These are phyloP conservation scores for Aureobasidium sp. DNA, from an alignment of 2,329 filamentous ascomycete species.

Conservation along the genomic window DNA sequence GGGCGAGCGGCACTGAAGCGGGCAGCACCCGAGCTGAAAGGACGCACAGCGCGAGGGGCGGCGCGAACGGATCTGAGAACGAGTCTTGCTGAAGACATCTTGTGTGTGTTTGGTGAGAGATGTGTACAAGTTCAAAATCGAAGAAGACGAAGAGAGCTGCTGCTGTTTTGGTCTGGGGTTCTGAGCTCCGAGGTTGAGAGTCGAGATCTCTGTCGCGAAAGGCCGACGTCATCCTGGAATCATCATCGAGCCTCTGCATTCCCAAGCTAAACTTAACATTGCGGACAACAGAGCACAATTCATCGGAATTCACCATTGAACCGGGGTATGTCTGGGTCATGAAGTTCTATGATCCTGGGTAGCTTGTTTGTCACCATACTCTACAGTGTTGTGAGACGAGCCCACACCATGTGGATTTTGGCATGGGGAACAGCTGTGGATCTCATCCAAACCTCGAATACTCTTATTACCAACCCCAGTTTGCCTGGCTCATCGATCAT, in stretches of 20 bases:
- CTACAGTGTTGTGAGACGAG: neutral
- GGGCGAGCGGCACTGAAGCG: slow-evolving; percentile 34
- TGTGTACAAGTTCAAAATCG: neutral
- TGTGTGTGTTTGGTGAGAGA: neutral
- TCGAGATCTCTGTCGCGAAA: neutral
- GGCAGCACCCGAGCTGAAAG: slow-evolving; percentile 30
- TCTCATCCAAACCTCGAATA: neutral
- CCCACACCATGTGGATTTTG: neutral
- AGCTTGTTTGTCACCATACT: neutral
- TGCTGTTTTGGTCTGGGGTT: neutral
- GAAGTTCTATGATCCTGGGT: neutral
- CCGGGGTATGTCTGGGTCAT: neutral
- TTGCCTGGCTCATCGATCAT: neutral
- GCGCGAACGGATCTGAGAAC: slow-evolving; percentile 38
- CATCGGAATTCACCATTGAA: neutral
- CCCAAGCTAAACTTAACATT: too few species aligned
- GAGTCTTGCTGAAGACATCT: slow-evolving; percentile 40
- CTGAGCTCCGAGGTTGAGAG: too few species aligned
- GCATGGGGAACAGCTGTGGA: neutral
- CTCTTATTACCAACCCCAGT: neutral
- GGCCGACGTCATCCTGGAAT: neutral
- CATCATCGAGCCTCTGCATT: neutral
- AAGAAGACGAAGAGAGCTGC: neutral
- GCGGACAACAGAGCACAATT: neutral
- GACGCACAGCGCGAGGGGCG: slow-evolving; percentile 26